Percentiles rank a stretch among this genome's conserved stretches.
Evolutionary conservation across 192 early-diverging fungal genomes (phyloP).

Genomic region (Backusella tarrabulga): DNA sequence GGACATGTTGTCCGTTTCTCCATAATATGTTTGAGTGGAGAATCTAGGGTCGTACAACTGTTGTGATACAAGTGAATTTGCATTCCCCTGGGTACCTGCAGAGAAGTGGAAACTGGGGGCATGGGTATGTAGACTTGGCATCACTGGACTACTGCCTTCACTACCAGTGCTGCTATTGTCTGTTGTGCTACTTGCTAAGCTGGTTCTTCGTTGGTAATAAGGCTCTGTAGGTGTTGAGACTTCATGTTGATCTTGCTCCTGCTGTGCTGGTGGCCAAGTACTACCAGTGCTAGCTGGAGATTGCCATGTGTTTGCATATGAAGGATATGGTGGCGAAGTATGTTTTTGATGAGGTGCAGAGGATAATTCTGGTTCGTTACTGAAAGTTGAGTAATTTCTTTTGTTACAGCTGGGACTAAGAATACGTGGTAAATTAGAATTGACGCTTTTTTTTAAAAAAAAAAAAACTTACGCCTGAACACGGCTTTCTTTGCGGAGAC

Average conservation of each 20-base stretch:
- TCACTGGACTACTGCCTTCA: neutral
- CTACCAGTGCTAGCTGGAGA: neutral
- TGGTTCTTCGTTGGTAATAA: slow-evolving; percentile 4
- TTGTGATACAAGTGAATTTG: neutral
- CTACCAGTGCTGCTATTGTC: neutral
- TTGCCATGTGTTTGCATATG: neutral
- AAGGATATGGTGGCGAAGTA: neutral
- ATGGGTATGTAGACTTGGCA: slow-evolving; percentile 1
- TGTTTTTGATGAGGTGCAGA: neutral
- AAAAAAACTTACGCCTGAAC: slow-evolving; percentile 23
- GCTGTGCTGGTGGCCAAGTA: neutral
- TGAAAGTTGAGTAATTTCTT: neutral
- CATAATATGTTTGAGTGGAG: slow-evolving; percentile 11
- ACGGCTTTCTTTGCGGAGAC: slow-evolving; percentile 78
- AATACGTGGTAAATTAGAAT: neutral
- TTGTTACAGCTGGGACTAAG: neutral
- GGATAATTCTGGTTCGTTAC: neutral
- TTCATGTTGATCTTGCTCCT: neutral
- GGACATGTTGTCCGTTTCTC: neutral
- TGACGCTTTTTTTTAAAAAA: neutral
- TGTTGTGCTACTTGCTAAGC: slow-evolving; percentile 8
- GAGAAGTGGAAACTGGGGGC: neutral
- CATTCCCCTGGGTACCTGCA: neutral
- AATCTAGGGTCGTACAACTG: slow-evolving; percentile 2
- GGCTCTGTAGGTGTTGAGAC: neutral